Evolutionary conservation across 495 filamentous ascomycete genomes (phyloP).

Genomic region (Lasiosphaeria miniovina): DNA sequence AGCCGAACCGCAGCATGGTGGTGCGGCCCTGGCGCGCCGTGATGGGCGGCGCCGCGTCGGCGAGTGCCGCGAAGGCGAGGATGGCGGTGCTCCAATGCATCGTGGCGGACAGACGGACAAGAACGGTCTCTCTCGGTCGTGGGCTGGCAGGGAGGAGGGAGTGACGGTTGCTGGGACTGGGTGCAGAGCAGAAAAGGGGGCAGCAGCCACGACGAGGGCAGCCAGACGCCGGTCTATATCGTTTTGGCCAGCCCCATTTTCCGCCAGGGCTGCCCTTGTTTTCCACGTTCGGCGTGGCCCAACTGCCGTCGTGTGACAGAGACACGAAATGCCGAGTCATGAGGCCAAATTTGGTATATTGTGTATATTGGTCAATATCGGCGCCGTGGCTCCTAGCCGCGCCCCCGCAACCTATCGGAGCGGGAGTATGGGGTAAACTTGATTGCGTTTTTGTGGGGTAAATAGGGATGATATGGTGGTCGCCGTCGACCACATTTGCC

Average conservation of each 20-base stretch:
- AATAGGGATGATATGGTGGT: conserved; percentile 14
- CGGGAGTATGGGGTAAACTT: neutral
- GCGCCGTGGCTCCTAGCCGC: neutral
- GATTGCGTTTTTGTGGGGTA: conserved; percentile 7
- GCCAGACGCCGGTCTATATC: neutral
- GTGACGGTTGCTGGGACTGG: neutral
- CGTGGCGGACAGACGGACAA: conserved; percentile 9
- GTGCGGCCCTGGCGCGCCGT: conserved; percentile 21
- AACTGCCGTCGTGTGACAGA: conserved; percentile 24
- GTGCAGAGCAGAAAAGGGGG: neutral
- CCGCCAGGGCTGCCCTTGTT: neutral
- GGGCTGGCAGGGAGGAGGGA: neutral
- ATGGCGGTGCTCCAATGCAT: conserved; percentile 39
- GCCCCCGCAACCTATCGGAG: conserved; percentile 14
- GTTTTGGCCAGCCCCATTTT: conserved; percentile 9
- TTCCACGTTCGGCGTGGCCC: neutral
- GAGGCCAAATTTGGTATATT: conserved; percentile 11
- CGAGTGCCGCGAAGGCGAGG: conserved; percentile 36
- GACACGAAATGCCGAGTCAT: conserved; percentile 26
- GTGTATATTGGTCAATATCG: conserved; percentile 21
- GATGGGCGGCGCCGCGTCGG: conserved; percentile 33
- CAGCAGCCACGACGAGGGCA: neutral
- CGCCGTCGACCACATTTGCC: conserved; percentile 1
- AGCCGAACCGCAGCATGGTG: conserved; percentile 50
- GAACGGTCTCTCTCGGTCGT: neutral